Conservation (phyloP, 306 rosid genomes). For the Glycine tomentella region DNA sequence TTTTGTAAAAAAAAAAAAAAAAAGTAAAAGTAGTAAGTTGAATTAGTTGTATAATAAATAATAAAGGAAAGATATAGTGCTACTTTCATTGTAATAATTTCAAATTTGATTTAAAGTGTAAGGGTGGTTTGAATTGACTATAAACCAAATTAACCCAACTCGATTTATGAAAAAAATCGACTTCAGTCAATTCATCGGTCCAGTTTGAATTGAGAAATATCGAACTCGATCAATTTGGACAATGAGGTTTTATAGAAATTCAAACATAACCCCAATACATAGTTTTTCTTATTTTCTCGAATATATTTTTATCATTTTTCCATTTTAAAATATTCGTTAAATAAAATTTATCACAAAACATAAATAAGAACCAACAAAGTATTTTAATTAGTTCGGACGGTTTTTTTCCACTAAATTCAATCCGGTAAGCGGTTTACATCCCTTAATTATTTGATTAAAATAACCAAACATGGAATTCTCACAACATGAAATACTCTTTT, state of each 20-base stretch:
- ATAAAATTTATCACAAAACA: not conserved
- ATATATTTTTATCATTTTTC: not conserved
- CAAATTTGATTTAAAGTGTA: not conserved
- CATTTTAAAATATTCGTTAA: not conserved
- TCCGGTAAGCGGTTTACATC: not conserved
- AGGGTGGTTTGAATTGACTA: not conserved
- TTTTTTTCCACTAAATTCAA: not conserved
- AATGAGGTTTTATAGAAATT: not conserved
- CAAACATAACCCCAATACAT: not conserved
- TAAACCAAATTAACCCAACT: not conserved
- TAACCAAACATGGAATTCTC: not conserved
- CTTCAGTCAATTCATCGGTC: not conserved
- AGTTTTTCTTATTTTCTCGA: not conserved
- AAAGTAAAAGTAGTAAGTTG: not conserved
- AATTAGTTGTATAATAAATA: not conserved
- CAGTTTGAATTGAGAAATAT: not conserved
- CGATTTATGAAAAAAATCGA: not conserved
- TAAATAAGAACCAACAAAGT: not conserved
- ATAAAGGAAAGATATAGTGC: not conserved
- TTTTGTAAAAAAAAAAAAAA: not conserved
- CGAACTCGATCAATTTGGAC: not conserved
- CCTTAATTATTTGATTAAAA: not conserved
- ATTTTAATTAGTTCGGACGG: not conserved
- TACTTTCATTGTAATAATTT: not conserved
- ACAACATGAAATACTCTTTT: slow-evolving; percentile 10